phyloP scores from a whole-genome alignment of 306 rosid species.

The Castanospermum australe region DNA sequence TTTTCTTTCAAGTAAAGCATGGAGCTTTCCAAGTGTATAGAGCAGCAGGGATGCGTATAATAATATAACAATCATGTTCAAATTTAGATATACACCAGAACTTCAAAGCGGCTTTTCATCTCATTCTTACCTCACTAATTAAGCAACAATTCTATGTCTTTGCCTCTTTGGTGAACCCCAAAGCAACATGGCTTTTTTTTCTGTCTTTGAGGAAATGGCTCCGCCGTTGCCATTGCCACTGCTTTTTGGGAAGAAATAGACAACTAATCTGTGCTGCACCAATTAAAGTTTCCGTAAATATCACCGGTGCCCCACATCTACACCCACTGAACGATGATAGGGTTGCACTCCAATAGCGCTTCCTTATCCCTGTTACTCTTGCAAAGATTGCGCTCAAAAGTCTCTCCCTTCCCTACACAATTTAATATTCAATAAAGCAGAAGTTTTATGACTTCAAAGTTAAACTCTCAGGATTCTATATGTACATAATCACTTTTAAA shows the following conservation, averaged over 20 bases:
- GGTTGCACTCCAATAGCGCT: neutral
- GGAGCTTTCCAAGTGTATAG: neutral
- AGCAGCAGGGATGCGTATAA: neutral
- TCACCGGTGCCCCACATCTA: neutral
- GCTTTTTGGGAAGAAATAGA: slow-evolving; percentile 11
- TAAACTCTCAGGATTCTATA: neutral
- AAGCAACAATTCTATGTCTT: slow-evolving; percentile 4
- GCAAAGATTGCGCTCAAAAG: neutral
- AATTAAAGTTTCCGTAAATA: slow-evolving; percentile 12
- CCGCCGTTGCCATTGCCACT: neutral
- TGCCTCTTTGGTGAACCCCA: slow-evolving; percentile 1
- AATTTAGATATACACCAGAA: neutral
- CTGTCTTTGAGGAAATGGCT: slow-evolving; percentile 16
- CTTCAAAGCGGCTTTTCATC: slow-evolving; percentile 15
- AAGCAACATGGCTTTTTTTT: slow-evolving; percentile 11
- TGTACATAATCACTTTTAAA: neutral
- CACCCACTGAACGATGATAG: neutral
- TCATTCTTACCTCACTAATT: neutral
- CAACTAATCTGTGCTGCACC: slow-evolving; percentile 23
- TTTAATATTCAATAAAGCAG: neutral
- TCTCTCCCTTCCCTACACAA: neutral
- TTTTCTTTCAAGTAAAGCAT: neutral
- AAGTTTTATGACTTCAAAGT: neutral
- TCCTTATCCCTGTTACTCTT: neutral
- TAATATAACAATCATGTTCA: neutral